Evolutionary conservation across 2,329 filamentous ascomycete species (phyloP).

Genomic region (Xylaria sp.): DNA sequence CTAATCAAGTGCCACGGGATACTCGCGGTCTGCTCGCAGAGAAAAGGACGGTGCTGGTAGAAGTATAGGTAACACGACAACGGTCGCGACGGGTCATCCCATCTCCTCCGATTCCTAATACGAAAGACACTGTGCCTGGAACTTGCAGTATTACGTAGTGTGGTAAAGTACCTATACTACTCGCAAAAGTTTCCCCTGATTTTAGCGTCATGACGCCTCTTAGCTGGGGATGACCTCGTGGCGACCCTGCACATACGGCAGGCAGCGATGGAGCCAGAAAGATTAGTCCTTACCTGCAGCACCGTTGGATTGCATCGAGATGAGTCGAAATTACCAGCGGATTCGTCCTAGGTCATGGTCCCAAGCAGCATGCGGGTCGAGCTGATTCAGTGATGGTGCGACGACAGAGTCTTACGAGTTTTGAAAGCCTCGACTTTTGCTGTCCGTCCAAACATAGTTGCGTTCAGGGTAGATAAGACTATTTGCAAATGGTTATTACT

Average conservation of each 20-base stretch:
- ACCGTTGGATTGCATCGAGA: constrained; percentile 25
- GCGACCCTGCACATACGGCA: constrained; percentile 30
- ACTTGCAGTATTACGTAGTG: not conserved
- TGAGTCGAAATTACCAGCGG: constrained; percentile 22
- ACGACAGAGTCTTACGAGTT: constrained; percentile 22
- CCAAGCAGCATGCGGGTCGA: constrained; percentile 6
- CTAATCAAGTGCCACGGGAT: not conserved
- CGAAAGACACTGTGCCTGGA: not conserved
- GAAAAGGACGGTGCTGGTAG: too few relatives aligned
- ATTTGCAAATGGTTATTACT: not conserved
- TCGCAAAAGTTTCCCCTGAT: not conserved
- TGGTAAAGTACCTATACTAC: too few relatives aligned
- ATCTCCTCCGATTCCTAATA: not conserved
- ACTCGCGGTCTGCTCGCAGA: not conserved
- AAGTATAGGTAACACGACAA: constrained; percentile 9
- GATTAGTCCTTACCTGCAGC: constrained; percentile 19
- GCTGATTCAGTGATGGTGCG: constrained; percentile 23
- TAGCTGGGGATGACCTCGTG: constrained; percentile 28
- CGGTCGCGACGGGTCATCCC: constrained; percentile 3
- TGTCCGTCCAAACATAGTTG: not conserved
- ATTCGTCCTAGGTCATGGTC: constrained; percentile 20
- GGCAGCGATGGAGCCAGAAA: constrained; percentile 7
- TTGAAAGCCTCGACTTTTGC: not conserved
- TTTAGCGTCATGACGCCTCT: constrained; percentile 24
- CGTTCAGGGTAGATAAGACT: not conserved